Percentiles rank a stretch among this genome's conserved stretches.
These are phyloP conservation scores for Cadophora malorum DNA, from an alignment of 2,329 filamentous ascomycete species.

Conservation along the genomic window DNA sequence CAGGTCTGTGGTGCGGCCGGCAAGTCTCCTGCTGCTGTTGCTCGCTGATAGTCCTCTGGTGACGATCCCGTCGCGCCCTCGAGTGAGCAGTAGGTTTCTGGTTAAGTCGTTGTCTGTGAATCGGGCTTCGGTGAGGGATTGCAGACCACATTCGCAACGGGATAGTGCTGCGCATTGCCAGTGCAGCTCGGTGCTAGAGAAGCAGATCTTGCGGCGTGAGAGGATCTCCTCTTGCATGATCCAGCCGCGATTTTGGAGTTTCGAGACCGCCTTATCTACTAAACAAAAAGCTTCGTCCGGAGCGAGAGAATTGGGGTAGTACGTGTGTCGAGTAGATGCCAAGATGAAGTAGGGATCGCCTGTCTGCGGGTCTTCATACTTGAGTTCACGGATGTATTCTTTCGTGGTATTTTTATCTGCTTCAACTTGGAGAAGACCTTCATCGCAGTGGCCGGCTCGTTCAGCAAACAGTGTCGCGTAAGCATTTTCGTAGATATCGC, in stretches of 20 bases:
- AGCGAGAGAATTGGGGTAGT: neutral
- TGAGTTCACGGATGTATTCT: neutral
- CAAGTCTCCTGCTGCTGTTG: neutral
- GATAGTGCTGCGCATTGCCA: neutral
- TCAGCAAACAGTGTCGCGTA: neutral
- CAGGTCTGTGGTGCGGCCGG: neutral
- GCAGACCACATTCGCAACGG: neutral
- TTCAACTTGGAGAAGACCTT: neutral
- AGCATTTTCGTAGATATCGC: neutral
- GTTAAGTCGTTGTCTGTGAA: neutral
- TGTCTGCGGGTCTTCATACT: neutral
- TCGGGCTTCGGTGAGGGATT: neutral
- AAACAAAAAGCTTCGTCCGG: neutral
- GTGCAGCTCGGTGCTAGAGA: neutral
- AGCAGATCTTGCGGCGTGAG: neutral
- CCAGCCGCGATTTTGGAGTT: neutral
- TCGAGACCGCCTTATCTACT: neutral
- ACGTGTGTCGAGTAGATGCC: neutral
- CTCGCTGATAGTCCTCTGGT: neutral
- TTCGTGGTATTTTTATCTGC: neutral
- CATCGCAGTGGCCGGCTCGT: neutral
- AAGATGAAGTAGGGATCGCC: neutral
- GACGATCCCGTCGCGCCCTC: neutral
- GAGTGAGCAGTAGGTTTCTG: neutral
- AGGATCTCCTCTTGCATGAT: slow-evolving; percentile 1